phyloP scores from a whole-genome alignment of 108 stramenopile species.

The Discostella stelligeroides region DNA sequence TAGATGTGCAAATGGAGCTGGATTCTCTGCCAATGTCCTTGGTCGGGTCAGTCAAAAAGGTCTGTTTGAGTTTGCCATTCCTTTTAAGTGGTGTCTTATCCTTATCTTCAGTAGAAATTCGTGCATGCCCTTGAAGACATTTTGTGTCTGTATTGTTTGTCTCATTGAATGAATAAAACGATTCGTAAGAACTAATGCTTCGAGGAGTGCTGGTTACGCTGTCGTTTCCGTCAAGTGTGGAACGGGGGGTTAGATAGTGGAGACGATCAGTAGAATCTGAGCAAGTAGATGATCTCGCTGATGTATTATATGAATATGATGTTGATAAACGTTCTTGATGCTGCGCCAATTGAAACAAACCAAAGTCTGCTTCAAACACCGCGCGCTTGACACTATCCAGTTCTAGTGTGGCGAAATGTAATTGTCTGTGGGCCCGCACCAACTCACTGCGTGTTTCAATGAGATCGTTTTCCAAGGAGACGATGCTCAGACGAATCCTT shows the following conservation, averaged over 20 bases:
- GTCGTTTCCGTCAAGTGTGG: too few relatives aligned
- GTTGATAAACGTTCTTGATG: conserved; percentile 2
- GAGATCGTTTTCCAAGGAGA: conserved; percentile 35
- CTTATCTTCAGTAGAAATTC: conserved; percentile 1
- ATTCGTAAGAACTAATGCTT: conserved; percentile 33
- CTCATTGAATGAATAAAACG: conserved; percentile 21
- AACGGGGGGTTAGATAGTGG: too few relatives aligned
- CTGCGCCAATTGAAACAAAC: conserved; percentile 14
- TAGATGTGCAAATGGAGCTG: conserved; percentile 26
- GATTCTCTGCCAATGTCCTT: conserved; percentile 8
- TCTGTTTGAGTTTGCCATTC: conserved; percentile 17
- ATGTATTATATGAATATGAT: neutral
- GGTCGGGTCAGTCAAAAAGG: neutral
- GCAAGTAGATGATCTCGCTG: conserved; percentile 16
- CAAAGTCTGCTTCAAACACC: conserved; percentile 27
- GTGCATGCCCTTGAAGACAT: neutral
- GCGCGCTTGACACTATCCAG: conserved; percentile 27
- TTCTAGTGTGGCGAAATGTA: too few relatives aligned
- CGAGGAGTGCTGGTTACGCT: too few relatives aligned
- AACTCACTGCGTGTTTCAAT: conserved; percentile 33
- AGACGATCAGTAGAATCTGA: too few relatives aligned
- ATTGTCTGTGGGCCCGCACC: conserved; percentile 23
- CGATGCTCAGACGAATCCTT: conserved; percentile 30
- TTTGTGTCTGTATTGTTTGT: conserved; percentile 4
- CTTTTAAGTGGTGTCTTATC: conserved; percentile 32